Percentiles rank a stretch among this genome's conserved stretches.
Conservation (phyloP, 306 rosid species). For the Vicia faba region DNA sequence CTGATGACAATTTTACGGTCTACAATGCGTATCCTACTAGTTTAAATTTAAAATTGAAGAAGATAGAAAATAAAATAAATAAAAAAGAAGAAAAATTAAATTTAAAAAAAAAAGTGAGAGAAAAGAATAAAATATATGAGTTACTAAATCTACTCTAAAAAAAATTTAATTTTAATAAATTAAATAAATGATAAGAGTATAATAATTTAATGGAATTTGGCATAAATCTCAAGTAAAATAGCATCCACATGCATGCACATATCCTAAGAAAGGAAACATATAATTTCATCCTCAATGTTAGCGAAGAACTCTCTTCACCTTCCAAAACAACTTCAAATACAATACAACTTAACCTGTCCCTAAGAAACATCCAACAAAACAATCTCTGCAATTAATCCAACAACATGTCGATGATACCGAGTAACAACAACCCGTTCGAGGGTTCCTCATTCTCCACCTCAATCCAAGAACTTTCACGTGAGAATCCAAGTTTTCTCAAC, state of each 20-base stretch:
- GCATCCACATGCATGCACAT: neutral
- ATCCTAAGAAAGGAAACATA: neutral
- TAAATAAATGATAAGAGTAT: no score
- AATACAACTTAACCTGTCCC: neutral
- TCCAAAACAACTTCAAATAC: neutral
- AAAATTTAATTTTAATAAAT: no score
- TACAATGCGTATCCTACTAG: no score
- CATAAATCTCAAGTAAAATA: neutral
- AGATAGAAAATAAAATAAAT: no score
- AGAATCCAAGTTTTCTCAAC: neutral
- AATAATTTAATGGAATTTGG: neutral
- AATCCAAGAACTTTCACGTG: constrained; percentile 4
- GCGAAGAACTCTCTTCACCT: constrained; percentile 40
- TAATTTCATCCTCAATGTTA: neutral
- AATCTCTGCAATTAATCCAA: neutral
- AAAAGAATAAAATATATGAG: no score
- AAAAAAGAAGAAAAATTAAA: no score
- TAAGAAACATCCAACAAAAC: neutral
- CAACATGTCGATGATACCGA: constrained; percentile 37
- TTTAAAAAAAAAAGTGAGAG: no score
- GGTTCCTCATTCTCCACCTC: constrained; percentile 13
- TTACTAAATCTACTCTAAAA: no score
- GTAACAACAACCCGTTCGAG: constrained; percentile 20
- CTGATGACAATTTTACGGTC: no score
- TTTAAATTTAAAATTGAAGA: no score